phyloP scores from a whole-genome alignment of 306 rosid genomes.

The Prunus kanzakura region DNA sequence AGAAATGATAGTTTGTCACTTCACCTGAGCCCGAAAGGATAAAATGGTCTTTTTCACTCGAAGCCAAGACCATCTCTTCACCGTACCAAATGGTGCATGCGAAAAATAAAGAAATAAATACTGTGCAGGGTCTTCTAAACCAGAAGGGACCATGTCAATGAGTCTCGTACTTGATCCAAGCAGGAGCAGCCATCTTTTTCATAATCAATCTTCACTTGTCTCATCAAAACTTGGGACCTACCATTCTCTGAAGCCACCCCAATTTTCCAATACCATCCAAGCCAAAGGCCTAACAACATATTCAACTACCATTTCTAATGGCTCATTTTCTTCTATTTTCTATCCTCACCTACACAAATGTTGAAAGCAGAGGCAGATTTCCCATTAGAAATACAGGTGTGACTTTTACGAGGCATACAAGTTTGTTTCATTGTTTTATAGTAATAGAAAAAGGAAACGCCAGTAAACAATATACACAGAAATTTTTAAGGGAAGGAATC shows the following conservation, averaged over 20 bases:
- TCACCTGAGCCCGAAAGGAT: too few relatives aligned
- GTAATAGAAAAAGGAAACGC: too few relatives aligned
- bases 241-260: not conserved
- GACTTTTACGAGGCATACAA: not conserved
- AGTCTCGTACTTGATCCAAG: too few relatives aligned
- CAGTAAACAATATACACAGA: not conserved
- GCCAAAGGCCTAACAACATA: not conserved
- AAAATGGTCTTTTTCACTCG: too few relatives aligned
- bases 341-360: not conserved
- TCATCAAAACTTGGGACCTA: not conserved
- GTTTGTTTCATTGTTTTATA: not conserved
- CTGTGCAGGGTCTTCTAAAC: too few relatives aligned
- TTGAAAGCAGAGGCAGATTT: not conserved
- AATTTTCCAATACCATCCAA: not conserved
- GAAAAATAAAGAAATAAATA: not conserved
- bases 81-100: too few relatives aligned
- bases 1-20: not conserved
- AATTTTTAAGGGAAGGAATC: not conserved
- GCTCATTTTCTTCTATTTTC: not conserved
- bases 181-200: not conserved
- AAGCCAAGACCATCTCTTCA: too few relatives aligned
- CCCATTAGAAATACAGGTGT: not conserved
- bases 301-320: not conserved
- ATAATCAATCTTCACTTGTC: too few relatives aligned
- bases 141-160: not conserved